Base-by-base conservation (phyloP, 805 yeast genomes). In the Cyberlindnera mississippiensis region DNA sequence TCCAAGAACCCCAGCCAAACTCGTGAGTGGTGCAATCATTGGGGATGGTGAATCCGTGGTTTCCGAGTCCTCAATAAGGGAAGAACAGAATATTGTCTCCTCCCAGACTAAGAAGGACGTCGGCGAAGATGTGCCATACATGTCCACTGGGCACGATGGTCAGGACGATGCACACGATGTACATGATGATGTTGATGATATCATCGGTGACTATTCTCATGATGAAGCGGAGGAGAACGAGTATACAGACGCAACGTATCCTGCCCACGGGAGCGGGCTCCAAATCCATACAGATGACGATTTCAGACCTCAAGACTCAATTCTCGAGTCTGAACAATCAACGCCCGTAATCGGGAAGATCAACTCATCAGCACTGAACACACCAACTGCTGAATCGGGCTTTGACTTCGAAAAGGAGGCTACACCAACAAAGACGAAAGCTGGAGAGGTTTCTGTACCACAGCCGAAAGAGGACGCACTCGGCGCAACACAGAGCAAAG, bases 151-250 rank as follows among this genome's bases (percentile, higher is more conserved):
- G 9, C 6, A 33, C 11, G 35, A 32, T 24, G 41, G 34, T 18
- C 41, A 37, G 2, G 31, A 35, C 4, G 38, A 42, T 24, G 34
- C 17, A 15, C 32, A 35, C 4, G 38, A 42, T 24, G 34, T 8
- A 15, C 32, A 35, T 34, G 50, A 45, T 29, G 37, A 45, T 7
- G 40, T 44, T 20, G 40, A 31, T 29, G 50, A 46, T 30, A 37
- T 51, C 13, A 38, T 51, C 30, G 50, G 46, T 19, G 46, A 43
- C 28, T 51, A 51, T 28, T 48, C 53, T 0, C 42, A 45, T 12
- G 46, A 38, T 16, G 50, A 52, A 27, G 33, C 28, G 14, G 50
- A 44, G 11, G 46, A 40, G 4, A 49, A 38, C 13, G 46, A 42
- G 13, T 41, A 33, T 3, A 43, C 42, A 11, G 29, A 38, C 11